These are phyloP conservation scores for Penicillium sp. DNA, from an alignment of 2,329 filamentous ascomycete species.

Conservation along the genomic window DNA sequence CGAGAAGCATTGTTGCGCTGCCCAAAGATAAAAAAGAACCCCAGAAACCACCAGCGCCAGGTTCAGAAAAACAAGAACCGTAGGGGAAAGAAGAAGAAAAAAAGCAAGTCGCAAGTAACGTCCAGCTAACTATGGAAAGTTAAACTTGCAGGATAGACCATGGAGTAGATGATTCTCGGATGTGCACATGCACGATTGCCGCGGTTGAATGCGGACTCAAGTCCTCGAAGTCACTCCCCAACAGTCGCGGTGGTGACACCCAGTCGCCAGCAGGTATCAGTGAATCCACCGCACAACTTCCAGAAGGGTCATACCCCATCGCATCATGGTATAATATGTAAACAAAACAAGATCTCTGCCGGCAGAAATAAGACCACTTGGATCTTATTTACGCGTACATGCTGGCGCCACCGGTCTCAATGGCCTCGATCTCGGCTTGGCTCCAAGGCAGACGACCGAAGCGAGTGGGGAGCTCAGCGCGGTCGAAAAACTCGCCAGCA, in stretches of 20 bases:
- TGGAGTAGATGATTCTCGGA: background rate
- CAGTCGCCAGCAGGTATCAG: conserved; percentile 13
- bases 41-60: conserved; percentile 35
- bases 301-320: conserved; percentile 22
- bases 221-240: background rate
- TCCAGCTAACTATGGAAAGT: conserved; percentile 2
- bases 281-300: conserved; percentile 14
- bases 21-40: conserved; percentile 13
- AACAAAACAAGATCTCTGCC: conserved; percentile 11
- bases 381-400: conserved; percentile 49
- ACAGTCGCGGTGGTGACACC: conserved; percentile 6
- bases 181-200: background rate
- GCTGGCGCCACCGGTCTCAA: conserved; percentile 89
- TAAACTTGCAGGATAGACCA: conserved; percentile 1
- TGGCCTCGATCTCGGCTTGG: conserved; percentile 85
- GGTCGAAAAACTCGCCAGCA: conserved; percentile 80
- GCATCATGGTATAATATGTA: conserved; percentile 16
- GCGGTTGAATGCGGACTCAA: background rate
- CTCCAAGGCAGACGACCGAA: conserved; percentile 77
- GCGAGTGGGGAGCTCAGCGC: conserved; percentile 78
- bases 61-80: conserved; percentile 7
- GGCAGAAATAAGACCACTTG: conserved; percentile 3
- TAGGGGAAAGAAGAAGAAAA: conserved; percentile 11
- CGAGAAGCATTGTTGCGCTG: conserved; percentile 16
- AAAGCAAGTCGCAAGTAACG: conserved; percentile 7